These are phyloP conservation scores for Mucor irregularis DNA, from an alignment of 371 early-diverging fungal species.

Conservation along the genomic window DNA sequence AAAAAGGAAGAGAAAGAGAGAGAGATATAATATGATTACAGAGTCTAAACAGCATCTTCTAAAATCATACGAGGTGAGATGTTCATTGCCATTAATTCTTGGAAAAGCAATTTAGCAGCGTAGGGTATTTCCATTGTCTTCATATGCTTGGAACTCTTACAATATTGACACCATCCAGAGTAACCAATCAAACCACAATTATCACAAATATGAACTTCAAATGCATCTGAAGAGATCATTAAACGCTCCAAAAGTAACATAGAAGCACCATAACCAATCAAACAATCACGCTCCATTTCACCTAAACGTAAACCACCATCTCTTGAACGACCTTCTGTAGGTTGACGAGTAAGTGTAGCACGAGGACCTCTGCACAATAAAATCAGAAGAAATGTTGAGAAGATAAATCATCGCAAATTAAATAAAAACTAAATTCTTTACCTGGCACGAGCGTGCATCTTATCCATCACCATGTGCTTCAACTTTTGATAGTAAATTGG, in stretches of 20 bases:
- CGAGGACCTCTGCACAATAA: constrained; percentile 80
- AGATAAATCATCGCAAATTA: too few relatives aligned
- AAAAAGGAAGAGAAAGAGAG: neutral
- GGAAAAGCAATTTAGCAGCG: constrained; percentile 95
- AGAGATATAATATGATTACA: neutral
- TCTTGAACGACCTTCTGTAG: constrained; percentile 98
- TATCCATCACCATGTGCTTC: constrained; percentile 99
- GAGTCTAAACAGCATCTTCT: constrained; percentile 45
- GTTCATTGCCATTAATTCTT: constrained; percentile 97
- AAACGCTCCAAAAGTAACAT: constrained; percentile 94
- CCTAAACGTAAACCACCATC: constrained; percentile 98
- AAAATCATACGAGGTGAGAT: constrained; percentile 78
- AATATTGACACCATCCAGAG: constrained; percentile 95
- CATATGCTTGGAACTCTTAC: constrained; percentile 85
- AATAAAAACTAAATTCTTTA: constrained; percentile 25
- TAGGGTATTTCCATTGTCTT: constrained; percentile 96
- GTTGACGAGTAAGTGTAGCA: constrained; percentile 95
- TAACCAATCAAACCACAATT: constrained; percentile 94
- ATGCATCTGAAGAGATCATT: constrained; percentile 94
- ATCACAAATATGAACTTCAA: constrained; percentile 92
- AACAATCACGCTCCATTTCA: constrained; percentile 99
- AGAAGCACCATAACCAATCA: constrained; percentile 98
- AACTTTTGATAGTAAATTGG: constrained; percentile 99
- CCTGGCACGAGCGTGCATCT: constrained; percentile 98
- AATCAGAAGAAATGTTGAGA: too few relatives aligned